Conservation (phyloP, 2,329 filamentous ascomycete species). For the Penicillium sp. region DNA sequence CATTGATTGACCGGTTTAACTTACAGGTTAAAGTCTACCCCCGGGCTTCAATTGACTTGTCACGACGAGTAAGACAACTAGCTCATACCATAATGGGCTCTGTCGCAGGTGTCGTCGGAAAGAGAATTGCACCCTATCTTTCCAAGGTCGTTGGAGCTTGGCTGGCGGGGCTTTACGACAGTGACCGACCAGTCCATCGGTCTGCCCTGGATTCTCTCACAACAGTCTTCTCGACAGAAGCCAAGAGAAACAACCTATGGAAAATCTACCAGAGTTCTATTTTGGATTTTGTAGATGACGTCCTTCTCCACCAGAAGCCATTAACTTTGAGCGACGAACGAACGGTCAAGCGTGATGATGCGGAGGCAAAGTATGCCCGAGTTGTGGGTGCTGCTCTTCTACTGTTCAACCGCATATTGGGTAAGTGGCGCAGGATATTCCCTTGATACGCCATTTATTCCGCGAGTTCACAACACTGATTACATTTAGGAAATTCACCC, state of each 20-base stretch:
- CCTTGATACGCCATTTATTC: not conserved
- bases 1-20: conserved; percentile 22
- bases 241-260: conserved; percentile 79
- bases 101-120: conserved; percentile 66
- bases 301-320: conserved; percentile 76
- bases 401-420: conserved; percentile 61
- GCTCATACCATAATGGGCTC: conserved; percentile 76
- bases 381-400: conserved; percentile 69
- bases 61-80: conserved; percentile 84
- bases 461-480: conserved; percentile 24
- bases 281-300: conserved; percentile 79
- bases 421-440: conserved; percentile 34
- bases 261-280: conserved; percentile 81
- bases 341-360: conserved; percentile 81
- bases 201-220: conserved; percentile 79
- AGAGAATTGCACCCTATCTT: conserved; percentile 81
- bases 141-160: conserved; percentile 83
- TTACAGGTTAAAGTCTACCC: conserved; percentile 81
- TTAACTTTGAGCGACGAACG: conserved; percentile 88
- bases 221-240: conserved; percentile 76
- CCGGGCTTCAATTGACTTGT: conserved; percentile 86
- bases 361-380: conserved; percentile 81
- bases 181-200: conserved; percentile 75
- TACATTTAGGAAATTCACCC: conserved; percentile 40
- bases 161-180: conserved; percentile 88